Evolutionary conservation across 2,329 filamentous ascomycete species (phyloP).

Genomic region (Hortaea werneckii): DNA sequence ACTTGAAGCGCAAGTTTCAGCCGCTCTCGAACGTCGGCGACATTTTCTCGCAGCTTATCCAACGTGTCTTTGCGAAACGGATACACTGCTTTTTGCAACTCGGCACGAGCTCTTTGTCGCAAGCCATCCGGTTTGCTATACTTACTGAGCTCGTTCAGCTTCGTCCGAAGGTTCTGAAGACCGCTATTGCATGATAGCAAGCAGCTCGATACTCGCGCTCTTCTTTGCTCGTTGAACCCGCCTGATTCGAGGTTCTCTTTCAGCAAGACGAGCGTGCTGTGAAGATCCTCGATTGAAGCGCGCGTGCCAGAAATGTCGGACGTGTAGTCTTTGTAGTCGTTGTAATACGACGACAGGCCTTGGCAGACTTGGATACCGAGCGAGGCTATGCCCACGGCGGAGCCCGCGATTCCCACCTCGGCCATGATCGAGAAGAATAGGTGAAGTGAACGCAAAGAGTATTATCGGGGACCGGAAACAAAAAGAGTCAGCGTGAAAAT

Average conservation of each 20-base stretch:
- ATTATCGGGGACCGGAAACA: too few relatives aligned
- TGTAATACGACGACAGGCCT: slow-evolving; percentile 8
- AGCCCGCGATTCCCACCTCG: background rate
- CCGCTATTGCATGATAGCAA: background rate
- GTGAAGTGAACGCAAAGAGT: too few relatives aligned
- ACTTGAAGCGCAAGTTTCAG: background rate
- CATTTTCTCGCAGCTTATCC: slow-evolving; percentile 3
- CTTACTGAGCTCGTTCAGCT: slow-evolving; percentile 2
- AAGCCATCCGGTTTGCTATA: slow-evolving; percentile 3
- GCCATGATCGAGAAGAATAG: background rate
- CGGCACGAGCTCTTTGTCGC: slow-evolving; percentile 3
- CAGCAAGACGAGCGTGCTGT: too few relatives aligned
- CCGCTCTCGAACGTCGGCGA: slow-evolving; percentile 1
- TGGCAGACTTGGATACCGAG: slow-evolving; percentile 11
- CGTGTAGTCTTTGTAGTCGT: slow-evolving; percentile 5
- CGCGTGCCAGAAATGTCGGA: slow-evolving; percentile 4
- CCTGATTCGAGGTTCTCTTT: too few relatives aligned
- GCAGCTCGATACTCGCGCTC: background rate
- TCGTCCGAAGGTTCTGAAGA: slow-evolving; percentile 4
- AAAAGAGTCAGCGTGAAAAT: too few relatives aligned
- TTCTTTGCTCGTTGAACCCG: background rate
- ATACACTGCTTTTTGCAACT: slow-evolving; percentile 5
- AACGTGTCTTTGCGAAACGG: slow-evolving; percentile 7
- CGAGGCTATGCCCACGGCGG: slow-evolving; percentile 9
- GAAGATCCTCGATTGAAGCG: slow-evolving; percentile 1